Evolutionary conservation across 192 early-diverging fungal genomes (phyloP), one percentile per base, ranked within the genome.

Genomic region (Entomortierella chlamydospora): DNA sequence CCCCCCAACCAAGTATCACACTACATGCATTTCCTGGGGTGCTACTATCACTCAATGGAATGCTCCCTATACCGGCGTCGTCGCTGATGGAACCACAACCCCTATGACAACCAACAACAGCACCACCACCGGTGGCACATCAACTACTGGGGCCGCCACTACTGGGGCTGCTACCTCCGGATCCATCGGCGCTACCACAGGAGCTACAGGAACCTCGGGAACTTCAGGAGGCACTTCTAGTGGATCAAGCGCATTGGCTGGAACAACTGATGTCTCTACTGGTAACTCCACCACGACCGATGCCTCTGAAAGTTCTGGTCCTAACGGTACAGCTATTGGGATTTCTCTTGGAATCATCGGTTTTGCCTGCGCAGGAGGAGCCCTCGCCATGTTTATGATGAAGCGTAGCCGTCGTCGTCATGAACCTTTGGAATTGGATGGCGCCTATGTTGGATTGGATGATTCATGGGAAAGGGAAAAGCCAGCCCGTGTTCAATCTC

Each of bases 271-370:
- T 22, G 20, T 22, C 43, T 56, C 34, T 7, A 37, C 34, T 37
- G 34, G 34, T 37, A 37, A 37, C 34, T 37, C 34, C 4, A 37
- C 34, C 34, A 37, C 34, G 10, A 10, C 4, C 1, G 33, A 57
- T 37, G 33, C 11, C 33, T 37, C 23, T 47, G 71, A 31, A 45
- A 15, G 49, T 18, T 39, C 53, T 1, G 73, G 73, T 15, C 61
- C 61, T 47, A 70, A 47, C 15, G 61, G 67, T 1, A 64, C 74
- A 4, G 74, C 74, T 11, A 64, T 78, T 54, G 74, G 74, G 1
- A 78, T 78, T 41, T 78, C 74, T 31, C 13, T 78, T 9, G 74
- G 74, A 6, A 69, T 78, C 52, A 70, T 78, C 41, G 74, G 74
- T 45, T 26, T 78, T 20, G 74, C 74, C 2, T 23, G 28, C 13